phyloP scores from a whole-genome alignment of 495 filamentous ascomycete genomes.

The Penicillium cataractarum region DNA sequence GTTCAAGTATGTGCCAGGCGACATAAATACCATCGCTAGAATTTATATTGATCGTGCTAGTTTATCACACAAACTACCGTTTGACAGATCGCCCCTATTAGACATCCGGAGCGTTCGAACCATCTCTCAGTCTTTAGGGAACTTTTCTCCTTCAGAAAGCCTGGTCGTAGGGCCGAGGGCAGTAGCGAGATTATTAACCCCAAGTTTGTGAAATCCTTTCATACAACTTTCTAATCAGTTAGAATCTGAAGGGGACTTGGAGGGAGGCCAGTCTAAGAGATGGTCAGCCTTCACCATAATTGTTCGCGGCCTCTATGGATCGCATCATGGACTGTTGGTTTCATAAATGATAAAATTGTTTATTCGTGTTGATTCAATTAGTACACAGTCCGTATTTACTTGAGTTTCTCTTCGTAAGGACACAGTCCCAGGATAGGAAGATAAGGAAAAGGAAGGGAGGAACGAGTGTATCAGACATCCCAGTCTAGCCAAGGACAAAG shows the following conservation, averaged over 20 bases:
- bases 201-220: too few species aligned
- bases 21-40: too few species aligned
- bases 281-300: too few species aligned
- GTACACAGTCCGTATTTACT: constrained; percentile 32
- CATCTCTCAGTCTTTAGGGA: too few species aligned
- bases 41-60: background rate
- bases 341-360: background rate
- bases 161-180: too few species aligned
- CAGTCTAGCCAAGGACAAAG: constrained; percentile 29
- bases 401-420: constrained; percentile 20
- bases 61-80: background rate
- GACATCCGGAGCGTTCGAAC: too few species aligned
- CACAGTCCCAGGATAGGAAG: constrained; percentile 25
- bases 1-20: too few species aligned
- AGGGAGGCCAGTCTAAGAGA: background rate
- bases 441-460: constrained; percentile 17
- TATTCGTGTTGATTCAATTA: constrained; percentile 18
- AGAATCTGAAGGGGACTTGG: background rate
- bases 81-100: too few species aligned
- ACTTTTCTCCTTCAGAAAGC: too few species aligned
- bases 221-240: too few species aligned
- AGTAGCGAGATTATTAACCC: too few species aligned
- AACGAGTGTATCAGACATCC: constrained; percentile 25
- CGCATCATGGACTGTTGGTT: background rate
- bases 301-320: background rate